Base-by-base conservation (phyloP, 495 filamentous ascomycete genomes). In the Penicillium atrosanguineum region DNA sequence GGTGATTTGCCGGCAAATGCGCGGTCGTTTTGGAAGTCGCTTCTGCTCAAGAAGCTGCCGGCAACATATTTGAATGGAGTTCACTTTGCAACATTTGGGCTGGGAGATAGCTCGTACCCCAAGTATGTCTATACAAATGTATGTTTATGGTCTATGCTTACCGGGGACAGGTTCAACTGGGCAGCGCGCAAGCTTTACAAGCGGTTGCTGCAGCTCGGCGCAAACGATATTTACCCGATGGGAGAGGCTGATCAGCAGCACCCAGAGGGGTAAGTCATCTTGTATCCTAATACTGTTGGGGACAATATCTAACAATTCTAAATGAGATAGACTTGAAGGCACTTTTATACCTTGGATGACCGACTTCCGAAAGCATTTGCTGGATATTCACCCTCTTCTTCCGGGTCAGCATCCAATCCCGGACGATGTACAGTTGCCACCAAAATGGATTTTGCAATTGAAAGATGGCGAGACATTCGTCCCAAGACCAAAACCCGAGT, bases 171-270 rank as follows among this genome's bases (percentile, higher is more conserved):
- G 64, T 97, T 91, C 73, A 97, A 97, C 72, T 95, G 88, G 85
- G 91, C 92, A 19, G 84, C 85, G 25, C 81, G 90, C 41, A 97
- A 96, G 72, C 74, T 99, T 26, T 83, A 89, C 65, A 92, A 89
- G 61, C 80, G 94, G 38, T 78, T 99, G 21, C 59, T 87, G 36
- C 94, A 97, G 67, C 79, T 99, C 7, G 91, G 94, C 1, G 95
- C 89, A 6, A 77, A 79, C 40, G 86, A 93, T 51, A 79, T 91
- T 55, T 87, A 86, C 59, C 82, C 82, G 20, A 77, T 85, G 39
- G 93, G 89, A 2, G 94, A 97, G 66, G 90, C 85, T 37, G 95
- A 99, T 66, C 91, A 96, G 55, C 88, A 92, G 61, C 89, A 96
- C 80, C 81, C 86, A 36, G 91, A 97, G 77, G 94, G 94, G 88